phyloP scores from a whole-genome alignment of 495 filamentous ascomycete genomes.

The Glarea lozoyensis region DNA sequence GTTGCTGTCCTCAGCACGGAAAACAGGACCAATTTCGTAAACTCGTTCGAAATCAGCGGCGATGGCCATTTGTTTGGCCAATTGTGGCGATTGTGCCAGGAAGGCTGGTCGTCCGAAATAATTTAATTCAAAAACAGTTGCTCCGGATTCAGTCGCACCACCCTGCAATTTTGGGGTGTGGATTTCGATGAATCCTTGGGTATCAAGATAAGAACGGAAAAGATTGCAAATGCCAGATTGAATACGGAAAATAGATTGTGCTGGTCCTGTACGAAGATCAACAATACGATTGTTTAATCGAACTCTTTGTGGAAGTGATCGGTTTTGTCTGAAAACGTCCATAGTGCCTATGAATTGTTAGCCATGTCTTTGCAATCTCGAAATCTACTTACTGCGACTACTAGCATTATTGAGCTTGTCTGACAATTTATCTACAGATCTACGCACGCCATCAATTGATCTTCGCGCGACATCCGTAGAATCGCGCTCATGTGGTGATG shows the following conservation, averaged over 20 bases:
- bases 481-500: background rate
- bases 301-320: constrained; percentile 22
- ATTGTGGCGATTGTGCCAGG: constrained; percentile 86
- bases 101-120: constrained; percentile 89
- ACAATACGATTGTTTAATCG: constrained; percentile 75
- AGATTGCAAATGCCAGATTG: constrained; percentile 63
- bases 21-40: constrained; percentile 91
- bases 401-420: constrained; percentile 4
- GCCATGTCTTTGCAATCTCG: constrained; percentile 1
- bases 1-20: constrained; percentile 94
- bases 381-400: constrained; percentile 13
- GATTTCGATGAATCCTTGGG: constrained; percentile 79
- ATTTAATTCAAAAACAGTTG: constrained; percentile 86
- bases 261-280: constrained; percentile 75
- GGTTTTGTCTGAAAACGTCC: constrained; percentile 11
- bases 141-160: constrained; percentile 85
- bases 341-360: constrained; percentile 9
- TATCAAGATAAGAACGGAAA: constrained; percentile 70
- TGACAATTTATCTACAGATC: constrained; percentile 2
- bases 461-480: constrained; percentile 3
- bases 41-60: constrained; percentile 86
- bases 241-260: constrained; percentile 84
- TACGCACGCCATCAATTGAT: constrained; percentile 2
- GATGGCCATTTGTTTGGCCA: constrained; percentile 93
- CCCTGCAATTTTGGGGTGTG: constrained; percentile 88